Conservation (phyloP, 345 rosid species). For the Garcia nutans region DNA sequence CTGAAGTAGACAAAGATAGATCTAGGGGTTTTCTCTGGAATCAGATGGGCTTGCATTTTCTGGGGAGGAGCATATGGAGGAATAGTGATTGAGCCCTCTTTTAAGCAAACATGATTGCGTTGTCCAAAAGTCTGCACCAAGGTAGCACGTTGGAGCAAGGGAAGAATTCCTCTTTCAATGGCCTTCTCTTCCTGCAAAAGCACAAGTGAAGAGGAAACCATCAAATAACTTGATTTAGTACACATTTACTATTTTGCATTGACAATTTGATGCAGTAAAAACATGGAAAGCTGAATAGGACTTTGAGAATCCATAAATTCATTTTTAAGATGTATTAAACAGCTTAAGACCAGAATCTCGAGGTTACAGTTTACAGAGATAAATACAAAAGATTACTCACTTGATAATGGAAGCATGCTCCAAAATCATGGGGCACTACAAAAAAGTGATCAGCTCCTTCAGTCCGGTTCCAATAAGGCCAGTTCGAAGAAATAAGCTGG, state of each 20-base stretch:
- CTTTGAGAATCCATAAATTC: background rate
- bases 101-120: slow-evolving; percentile 85
- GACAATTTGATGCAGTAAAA: background rate
- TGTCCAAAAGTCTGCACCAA: slow-evolving; percentile 97
- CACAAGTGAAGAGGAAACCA: background rate
- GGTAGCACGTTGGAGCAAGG: slow-evolving; percentile 70
- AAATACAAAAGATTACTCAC: slow-evolving; percentile 9
- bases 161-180: slow-evolving; percentile 78
- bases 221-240: background rate
- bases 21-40: slow-evolving; percentile 72
- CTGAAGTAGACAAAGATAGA: slow-evolving; percentile 95
- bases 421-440: slow-evolving; percentile 36
- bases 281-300: background rate
- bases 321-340: background rate
- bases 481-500: slow-evolving; percentile 36
- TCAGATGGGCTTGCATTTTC: slow-evolving; percentile 82
- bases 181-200: slow-evolving; percentile 85
- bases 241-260: background rate
- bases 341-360: background rate
- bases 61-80: slow-evolving; percentile 98
- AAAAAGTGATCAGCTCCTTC: slow-evolving; percentile 39
- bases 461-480: slow-evolving; percentile 31
- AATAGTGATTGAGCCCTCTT: slow-evolving; percentile 77
- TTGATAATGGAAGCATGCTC: slow-evolving; percentile 31
- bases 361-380: background rate